A percentile compares a stretch with the other conserved stretches of the same genome.
phyloP scores from a whole-genome alignment of 371 early-diverging fungal species.

The Mucor plumbeus region DNA sequence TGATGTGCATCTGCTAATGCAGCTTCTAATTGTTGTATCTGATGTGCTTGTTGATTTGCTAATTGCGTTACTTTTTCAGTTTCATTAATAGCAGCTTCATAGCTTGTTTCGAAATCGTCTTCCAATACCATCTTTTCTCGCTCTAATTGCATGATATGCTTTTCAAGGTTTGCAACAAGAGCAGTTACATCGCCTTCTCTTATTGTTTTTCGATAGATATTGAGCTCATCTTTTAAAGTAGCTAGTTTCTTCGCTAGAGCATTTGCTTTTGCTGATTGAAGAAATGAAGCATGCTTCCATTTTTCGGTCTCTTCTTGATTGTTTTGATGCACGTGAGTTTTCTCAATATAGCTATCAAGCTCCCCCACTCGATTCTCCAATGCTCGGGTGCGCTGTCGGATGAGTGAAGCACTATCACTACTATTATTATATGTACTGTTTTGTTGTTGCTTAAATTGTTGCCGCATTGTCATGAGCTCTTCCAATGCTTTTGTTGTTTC shows the following conservation, averaged over 20 bases:
- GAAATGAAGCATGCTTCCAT: background rate
- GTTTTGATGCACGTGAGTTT: background rate
- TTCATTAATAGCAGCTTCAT: slow-evolving; percentile 19
- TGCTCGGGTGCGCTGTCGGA: slow-evolving; percentile 3
- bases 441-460: background rate
- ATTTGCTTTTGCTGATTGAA: slow-evolving; percentile 8
- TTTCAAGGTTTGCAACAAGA: slow-evolving; percentile 11
- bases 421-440: background rate
- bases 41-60: background rate
- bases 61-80: background rate
- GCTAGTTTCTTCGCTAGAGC: background rate
- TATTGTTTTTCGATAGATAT: background rate
- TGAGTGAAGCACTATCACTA: background rate
- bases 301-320: background rate
- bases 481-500: background rate
- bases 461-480: background rate
- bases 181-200: slow-evolving; percentile 13
- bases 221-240: slow-evolving; percentile 2
- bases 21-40: slow-evolving; percentile 4
- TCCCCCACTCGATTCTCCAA: slow-evolving; percentile 18
- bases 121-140: background rate
- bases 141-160: background rate
- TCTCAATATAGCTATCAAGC: slow-evolving; percentile 15
- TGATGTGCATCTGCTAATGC: background rate
- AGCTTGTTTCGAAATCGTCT: slow-evolving; percentile 17